Conservation (phyloP, 1,284 basidiomycete genomes). For the Apiotrichum brassicae region DNA sequence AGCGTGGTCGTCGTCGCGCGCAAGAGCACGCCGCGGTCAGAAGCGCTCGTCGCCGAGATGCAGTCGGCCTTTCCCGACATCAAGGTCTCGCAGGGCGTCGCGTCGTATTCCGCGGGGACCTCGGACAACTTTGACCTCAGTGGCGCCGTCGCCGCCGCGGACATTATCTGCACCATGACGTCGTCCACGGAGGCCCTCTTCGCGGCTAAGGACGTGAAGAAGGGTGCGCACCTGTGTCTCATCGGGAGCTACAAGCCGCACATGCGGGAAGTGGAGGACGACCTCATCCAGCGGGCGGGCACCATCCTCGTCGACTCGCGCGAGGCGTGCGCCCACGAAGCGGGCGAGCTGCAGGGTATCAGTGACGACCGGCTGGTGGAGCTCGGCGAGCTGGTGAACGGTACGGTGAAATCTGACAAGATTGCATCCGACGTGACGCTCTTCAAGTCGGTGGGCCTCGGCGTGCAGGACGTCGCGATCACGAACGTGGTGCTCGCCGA, state of each 20-base stretch:
- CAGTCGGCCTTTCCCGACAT: slow-evolving; percentile 49
- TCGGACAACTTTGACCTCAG: slow-evolving; percentile 15
- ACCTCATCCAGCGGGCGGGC: slow-evolving; percentile 54
- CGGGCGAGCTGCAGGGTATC: slow-evolving; percentile 60
- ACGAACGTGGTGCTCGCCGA: slow-evolving; percentile 36
- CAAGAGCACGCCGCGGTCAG: slow-evolving; percentile 53
- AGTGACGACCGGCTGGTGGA: slow-evolving; percentile 10
- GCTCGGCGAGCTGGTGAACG: slow-evolving; percentile 9
- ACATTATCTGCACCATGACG: slow-evolving; percentile 59
- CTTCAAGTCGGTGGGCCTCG: slow-evolving; percentile 47
- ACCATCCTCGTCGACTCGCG: slow-evolving; percentile 64
- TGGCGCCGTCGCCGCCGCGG: slow-evolving; percentile 28
- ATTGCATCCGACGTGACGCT: slow-evolving; percentile 30
- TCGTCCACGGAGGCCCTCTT: slow-evolving; percentile 66
- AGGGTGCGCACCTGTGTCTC: slow-evolving; percentile 64
- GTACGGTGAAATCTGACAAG: background rate
- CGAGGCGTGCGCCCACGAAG: slow-evolving; percentile 62
- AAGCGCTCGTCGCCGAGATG: slow-evolving; percentile 49
- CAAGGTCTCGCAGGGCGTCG: slow-evolving; percentile 18
- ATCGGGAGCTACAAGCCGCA: slow-evolving; percentile 66
- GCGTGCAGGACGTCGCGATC: slow-evolving; percentile 48
- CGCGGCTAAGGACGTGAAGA: slow-evolving; percentile 47
- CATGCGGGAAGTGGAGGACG: slow-evolving; percentile 68
- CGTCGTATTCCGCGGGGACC: slow-evolving; percentile 8
- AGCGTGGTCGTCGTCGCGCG: slow-evolving; percentile 62